Percentiles rank a stretch among this genome's conserved stretches.
Conservation (phyloP, 2,329 filamentous ascomycete species). For the Fusarium anthophilum region DNA sequence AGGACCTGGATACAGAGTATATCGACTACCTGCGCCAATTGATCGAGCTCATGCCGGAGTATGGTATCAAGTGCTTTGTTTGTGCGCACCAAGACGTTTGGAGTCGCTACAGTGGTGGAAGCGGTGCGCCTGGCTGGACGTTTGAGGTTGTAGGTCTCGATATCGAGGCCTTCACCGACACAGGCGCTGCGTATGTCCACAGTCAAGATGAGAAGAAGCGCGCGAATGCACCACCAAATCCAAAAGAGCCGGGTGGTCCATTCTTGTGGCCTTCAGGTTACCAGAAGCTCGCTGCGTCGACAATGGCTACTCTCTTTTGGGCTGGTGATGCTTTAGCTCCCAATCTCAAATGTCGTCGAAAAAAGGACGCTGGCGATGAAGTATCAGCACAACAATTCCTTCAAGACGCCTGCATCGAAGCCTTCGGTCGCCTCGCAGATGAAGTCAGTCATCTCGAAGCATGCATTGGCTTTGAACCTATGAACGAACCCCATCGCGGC, state of each 20-base stretch:
- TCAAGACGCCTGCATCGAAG: conserved; percentile 48
- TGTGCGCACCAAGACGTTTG: conserved; percentile 56
- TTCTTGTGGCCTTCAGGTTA: conserved; percentile 52
- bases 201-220: conserved; percentile 47
- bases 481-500: conserved; percentile 55
- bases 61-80: conserved; percentile 54
- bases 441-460: conserved; percentile 46
- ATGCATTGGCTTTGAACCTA: conserved; percentile 53
- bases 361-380: conserved; percentile 23
- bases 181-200: conserved; percentile 49
- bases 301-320: conserved; percentile 45
- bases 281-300: conserved; percentile 50
- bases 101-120: conserved; percentile 54
- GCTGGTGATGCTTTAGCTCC: conserved; percentile 45
- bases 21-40: conserved; percentile 50
- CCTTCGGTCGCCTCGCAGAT: conserved; percentile 49
- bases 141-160: conserved; percentile 54
- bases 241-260: conserved; percentile 48
- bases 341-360: conserved; percentile 37
- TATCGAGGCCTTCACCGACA: conserved; percentile 48
- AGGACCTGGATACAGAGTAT: conserved; percentile 51
- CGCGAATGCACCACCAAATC: conserved; percentile 37
- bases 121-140: conserved; percentile 54
- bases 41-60: conserved; percentile 49
- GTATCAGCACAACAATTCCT: conserved; percentile 45